These are phyloP conservation scores for Fusarium tuaranense DNA, from an alignment of 2,329 filamentous ascomycete species.

Conservation along the genomic window DNA sequence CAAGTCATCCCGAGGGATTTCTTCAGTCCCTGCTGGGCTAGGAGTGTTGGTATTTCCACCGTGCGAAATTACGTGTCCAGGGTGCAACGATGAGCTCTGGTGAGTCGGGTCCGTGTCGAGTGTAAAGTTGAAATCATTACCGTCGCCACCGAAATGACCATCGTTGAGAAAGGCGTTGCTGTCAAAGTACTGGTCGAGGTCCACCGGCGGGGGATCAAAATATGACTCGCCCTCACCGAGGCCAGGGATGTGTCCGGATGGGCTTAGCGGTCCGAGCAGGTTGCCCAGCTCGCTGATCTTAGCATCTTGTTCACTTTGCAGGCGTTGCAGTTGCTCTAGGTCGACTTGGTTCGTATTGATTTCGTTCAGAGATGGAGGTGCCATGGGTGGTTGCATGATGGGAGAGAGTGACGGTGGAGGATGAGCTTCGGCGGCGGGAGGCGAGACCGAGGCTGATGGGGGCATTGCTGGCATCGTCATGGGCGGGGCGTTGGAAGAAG, in stretches of 20 bases:
- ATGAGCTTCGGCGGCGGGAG: slow-evolving; percentile 40
- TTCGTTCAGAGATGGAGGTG: slow-evolving; percentile 66
- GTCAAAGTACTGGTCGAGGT: slow-evolving; percentile 65
- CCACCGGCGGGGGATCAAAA: slow-evolving; percentile 54
- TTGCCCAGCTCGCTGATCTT: slow-evolving; percentile 81
- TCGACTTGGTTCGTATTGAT: slow-evolving; percentile 79
- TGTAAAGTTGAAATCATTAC: slow-evolving; percentile 64
- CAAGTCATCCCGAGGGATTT: slow-evolving; percentile 60
- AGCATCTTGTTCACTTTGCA: slow-evolving; percentile 82
- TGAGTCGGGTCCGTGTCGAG: slow-evolving; percentile 53
- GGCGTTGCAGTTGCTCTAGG: slow-evolving; percentile 80
- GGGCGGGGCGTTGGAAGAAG: slow-evolving; percentile 17
- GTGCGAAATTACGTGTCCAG: slow-evolving; percentile 21
- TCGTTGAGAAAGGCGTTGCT: slow-evolving; percentile 55
- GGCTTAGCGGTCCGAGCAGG: slow-evolving; percentile 82
- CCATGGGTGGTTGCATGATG: slow-evolving; percentile 57
- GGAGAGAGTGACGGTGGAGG: slow-evolving; percentile 60
- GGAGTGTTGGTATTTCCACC: slow-evolving; percentile 50
- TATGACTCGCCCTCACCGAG: slow-evolving; percentile 60
- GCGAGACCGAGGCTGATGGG: slow-evolving; percentile 42
- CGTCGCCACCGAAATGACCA: slow-evolving; percentile 55
- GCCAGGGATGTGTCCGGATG: slow-evolving; percentile 82
- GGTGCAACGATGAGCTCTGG: slow-evolving; percentile 49
- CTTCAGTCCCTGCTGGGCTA: slow-evolving; percentile 63
- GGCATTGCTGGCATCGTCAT: slow-evolving; percentile 37